Evolutionary conservation across 176 grass and related monocot species (phyloP).

Genomic region (Typha latifolia): DNA sequence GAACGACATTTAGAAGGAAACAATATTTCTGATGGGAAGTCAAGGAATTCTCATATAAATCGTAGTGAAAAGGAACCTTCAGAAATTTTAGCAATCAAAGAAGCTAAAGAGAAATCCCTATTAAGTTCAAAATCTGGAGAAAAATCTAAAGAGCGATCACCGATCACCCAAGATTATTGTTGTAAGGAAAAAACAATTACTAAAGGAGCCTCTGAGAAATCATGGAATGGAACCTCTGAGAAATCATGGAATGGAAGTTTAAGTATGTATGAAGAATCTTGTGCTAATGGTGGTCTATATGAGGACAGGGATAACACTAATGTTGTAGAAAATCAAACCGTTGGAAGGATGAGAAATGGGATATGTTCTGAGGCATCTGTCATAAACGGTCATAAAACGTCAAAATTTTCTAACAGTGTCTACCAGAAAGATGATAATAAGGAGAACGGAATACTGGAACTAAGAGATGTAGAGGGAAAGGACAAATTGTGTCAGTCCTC

Average conservation of each 20-base stretch:
- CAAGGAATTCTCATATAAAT: neutral
- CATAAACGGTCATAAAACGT: neutral
- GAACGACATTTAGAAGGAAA: neutral
- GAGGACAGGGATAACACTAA: neutral
- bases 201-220: neutral
- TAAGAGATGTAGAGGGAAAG: neutral
- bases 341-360: neutral
- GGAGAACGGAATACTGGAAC: neutral
- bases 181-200: neutral
- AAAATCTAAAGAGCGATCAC: neutral
- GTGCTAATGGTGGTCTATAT: neutral
- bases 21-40: neutral
- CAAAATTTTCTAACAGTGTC: neutral
- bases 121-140: neutral
- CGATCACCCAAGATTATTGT: neutral
- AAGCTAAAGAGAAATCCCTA: neutral
- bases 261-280: neutral
- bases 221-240: slow-evolving; percentile 1
- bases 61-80: too few species aligned
- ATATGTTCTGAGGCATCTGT: neutral
- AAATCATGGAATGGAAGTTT: slow-evolving; percentile 1
- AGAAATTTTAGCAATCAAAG: neutral
- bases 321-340: too few species aligned
- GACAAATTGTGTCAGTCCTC: slow-evolving; percentile 6
- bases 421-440: neutral